Conservation (phyloP, 148 eudicot species). For the Tetragonia tetragonoides region DNA sequence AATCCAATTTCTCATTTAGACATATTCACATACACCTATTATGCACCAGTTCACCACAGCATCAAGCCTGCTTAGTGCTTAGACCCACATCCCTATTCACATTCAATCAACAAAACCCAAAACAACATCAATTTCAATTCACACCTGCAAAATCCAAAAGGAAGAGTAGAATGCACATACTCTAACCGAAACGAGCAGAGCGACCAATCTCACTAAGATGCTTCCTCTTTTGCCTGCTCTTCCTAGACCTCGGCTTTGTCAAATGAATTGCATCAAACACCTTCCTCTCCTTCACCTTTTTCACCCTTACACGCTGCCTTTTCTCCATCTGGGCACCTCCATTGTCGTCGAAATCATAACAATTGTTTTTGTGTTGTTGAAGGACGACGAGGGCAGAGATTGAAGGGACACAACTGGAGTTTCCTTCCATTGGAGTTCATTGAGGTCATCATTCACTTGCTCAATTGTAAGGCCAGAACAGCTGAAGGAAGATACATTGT, state of each 20-base stretch:
- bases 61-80: not conserved
- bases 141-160: not conserved
- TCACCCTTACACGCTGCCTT: not conserved
- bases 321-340: not conserved
- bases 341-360: not conserved
- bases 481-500: too few relatives aligned
- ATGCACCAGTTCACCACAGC: not conserved
- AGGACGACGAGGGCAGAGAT: not conserved
- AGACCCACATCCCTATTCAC: not conserved
- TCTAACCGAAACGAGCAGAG: not conserved
- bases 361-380: not conserved
- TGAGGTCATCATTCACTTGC: constrained; percentile 23
- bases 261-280: constrained; percentile 23
- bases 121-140: not conserved
- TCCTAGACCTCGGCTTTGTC: constrained; percentile 26
- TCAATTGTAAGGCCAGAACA: not conserved
- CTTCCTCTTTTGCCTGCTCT: constrained; percentile 18
- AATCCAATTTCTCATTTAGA: constrained; percentile 12
- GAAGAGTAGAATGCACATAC: not conserved
- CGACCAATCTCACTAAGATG: constrained; percentile 3
- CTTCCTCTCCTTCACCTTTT: constrained; percentile 11
- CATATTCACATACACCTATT: not conserved
- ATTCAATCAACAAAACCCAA: not conserved
- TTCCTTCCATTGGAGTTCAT: constrained; percentile 23
- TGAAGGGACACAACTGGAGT: constrained; percentile 13